Base-by-base conservation (phyloP, 2,329 filamentous ascomycete genomes). In the Septoria petroselini region DNA sequence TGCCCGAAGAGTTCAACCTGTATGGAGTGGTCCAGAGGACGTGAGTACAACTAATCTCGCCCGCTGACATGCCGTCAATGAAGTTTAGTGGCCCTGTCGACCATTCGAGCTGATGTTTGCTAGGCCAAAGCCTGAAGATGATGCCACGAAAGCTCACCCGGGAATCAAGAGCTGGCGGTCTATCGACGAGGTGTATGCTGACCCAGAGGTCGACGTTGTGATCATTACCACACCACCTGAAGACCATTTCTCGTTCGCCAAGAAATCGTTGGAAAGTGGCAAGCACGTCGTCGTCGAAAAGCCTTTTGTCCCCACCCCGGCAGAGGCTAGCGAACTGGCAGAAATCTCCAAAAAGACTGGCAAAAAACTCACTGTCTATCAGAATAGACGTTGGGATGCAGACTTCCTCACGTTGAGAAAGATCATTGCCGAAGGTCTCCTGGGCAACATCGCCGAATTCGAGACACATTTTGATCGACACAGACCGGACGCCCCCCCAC, bases 231-330 rank as follows among this genome's bases (percentile, higher is more conserved):
- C 85, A 0, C 81, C 85, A 0, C 87, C 87, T 0, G 77, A 84
- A 54, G 83, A 81, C 8, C 88, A 91, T 72, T 86, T 82, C 64
- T 66, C 74, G 12, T 74, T 90, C 59, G 74, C 81, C 29, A 82
- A 82, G 67, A 68, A 78, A 43, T 83, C 84, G 0, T 74, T 91
- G 40, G 76, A 84, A 64, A 74, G 78, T 7, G 83, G 84, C 60
- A 91, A 91, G 73, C 84, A 91, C 67, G 84, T 91, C 19, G 74
- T 91, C 44, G 84, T 86, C 41, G 88, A 91, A 73, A 91, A 91
- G 73, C 88, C 88, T 2, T 91, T 91, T 66, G 85, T 88, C 9
- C 84, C 86, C 15, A 86, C 83, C 1, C 74, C 79, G 1, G 74
- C 79, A 50, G 83, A 91, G 69, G 86, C 86, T 8, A 75, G 80